Conservation (phyloP, 371 early-diverging fungal genomes). For the Nematocida major region DNA sequence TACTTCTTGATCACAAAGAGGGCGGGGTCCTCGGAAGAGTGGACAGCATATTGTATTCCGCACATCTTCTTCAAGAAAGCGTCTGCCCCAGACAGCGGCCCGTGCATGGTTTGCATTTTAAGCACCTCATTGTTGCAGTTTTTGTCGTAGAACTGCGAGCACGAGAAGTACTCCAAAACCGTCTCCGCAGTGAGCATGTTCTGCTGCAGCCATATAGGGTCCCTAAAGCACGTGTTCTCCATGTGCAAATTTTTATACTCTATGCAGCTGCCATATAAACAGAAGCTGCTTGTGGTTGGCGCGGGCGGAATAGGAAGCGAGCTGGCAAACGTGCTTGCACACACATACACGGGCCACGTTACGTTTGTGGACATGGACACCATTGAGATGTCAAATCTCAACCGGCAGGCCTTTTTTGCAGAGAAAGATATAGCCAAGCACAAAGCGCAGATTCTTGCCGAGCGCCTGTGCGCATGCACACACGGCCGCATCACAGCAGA, state of each 20-base stretch:
- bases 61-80: constrained; percentile 24
- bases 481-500: background rate
- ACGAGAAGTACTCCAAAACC: constrained; percentile 82
- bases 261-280: background rate
- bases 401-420: constrained; percentile 92
- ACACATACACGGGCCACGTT: constrained; percentile 7
- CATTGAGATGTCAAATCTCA: constrained; percentile 91
- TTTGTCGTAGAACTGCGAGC: constrained; percentile 87
- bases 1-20: constrained; percentile 47
- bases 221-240: constrained; percentile 58
- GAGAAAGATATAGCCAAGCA: constrained; percentile 78
- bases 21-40: constrained; percentile 25
- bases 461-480: background rate
- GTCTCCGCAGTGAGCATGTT: constrained; percentile 67
- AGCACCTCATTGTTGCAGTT: constrained; percentile 84
- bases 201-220: constrained; percentile 54
- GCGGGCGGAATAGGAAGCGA: constrained; percentile 96
- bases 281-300: constrained; percentile 57
- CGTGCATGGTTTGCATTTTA: constrained; percentile 89
- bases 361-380: constrained; percentile 83
- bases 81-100: background rate
- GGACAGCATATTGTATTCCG: constrained; percentile 38
- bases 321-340: constrained; percentile 70
- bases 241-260: background rate
- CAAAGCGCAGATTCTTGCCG: constrained; percentile 68